Conservation (phyloP, 176 grass and related monocot genomes). For the Ensete ventricosum region DNA sequence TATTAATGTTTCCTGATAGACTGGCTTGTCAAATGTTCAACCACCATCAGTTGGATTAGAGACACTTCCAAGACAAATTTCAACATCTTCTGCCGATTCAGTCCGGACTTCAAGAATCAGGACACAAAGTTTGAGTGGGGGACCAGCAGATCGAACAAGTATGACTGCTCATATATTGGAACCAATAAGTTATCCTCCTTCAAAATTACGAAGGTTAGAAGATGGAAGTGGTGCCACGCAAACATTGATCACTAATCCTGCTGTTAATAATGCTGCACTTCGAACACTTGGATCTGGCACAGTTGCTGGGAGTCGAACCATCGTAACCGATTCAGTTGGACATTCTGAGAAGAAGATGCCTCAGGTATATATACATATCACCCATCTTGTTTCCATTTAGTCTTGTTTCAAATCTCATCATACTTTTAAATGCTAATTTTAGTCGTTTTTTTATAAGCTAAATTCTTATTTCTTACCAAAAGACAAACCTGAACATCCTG, state of each 20-base stretch:
- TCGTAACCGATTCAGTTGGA: conserved; percentile 27
- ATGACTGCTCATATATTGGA: conserved; percentile 30
- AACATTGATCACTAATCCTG: conserved; percentile 30
- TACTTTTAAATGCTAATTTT: neutral
- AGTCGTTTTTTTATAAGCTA: neutral
- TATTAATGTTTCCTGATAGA: neutral
- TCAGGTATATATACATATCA: conserved; percentile 37
- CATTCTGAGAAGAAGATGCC: conserved; percentile 46
- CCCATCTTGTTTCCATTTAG: conserved; percentile 4
- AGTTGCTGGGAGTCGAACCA: conserved; percentile 34
- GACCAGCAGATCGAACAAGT: conserved; percentile 21
- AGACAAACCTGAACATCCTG: neutral
- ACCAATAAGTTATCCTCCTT: conserved; percentile 22
- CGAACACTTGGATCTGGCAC: conserved; percentile 28
- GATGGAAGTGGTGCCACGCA: conserved; percentile 35
- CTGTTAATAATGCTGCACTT: conserved; percentile 26
- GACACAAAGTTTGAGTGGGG: conserved; percentile 5
- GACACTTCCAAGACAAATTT: conserved; percentile 14
- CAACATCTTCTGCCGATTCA: conserved; percentile 28
- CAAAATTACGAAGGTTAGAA: conserved; percentile 60
- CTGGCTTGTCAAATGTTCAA: conserved; percentile 27
- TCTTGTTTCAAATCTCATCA: neutral
- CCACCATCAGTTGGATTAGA: neutral
- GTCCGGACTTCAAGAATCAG: conserved; percentile 2
- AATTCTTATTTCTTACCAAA: neutral